Conservation (phyloP, 2,329 filamentous ascomycete genomes). For the Xenoacremonium recifei region DNA sequence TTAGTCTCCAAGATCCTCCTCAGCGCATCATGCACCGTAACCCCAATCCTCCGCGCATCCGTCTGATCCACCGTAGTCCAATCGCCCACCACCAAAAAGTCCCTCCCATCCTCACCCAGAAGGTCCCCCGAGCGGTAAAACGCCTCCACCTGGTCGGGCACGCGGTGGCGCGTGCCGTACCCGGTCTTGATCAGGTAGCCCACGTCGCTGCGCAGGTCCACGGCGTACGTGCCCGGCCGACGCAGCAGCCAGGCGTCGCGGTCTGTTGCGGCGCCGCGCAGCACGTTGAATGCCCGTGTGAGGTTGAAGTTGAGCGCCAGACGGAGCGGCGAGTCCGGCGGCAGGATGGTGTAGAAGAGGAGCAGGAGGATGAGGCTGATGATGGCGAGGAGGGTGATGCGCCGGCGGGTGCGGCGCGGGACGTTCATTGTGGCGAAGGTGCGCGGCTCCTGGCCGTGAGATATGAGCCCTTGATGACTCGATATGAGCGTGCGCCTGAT, state of each 20-base stretch:
- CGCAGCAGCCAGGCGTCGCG: conserved; percentile 44
- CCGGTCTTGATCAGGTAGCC: conserved; percentile 55
- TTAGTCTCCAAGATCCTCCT: conserved; percentile 33
- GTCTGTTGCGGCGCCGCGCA: conserved; percentile 26
- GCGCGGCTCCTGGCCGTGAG: too few relatives aligned
- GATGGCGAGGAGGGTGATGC: conserved; percentile 21
- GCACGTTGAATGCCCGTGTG: conserved; percentile 28
- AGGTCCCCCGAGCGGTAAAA: conserved; percentile 33
- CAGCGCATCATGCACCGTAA: conserved; percentile 41
- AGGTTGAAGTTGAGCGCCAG: conserved; percentile 34
- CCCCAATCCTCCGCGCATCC: conserved; percentile 30
- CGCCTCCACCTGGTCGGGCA: conserved; percentile 46
- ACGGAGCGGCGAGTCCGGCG: conserved; percentile 31
- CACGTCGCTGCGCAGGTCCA: conserved; percentile 46
- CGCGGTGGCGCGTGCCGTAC: conserved; percentile 50
- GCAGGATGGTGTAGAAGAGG: conserved; percentile 29
- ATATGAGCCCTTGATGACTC: too few relatives aligned
- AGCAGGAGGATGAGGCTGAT: conserved; percentile 23
- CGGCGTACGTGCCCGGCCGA: conserved; percentile 35
- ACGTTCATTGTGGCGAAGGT: conserved; percentile 23
- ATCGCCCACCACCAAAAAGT: conserved; percentile 51
- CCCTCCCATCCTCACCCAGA: conserved; percentile 35
- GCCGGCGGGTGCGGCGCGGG: conserved; percentile 28
- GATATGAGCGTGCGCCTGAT: too few relatives aligned
- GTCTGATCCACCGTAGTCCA: conserved; percentile 40